Base-by-base conservation (phyloP, 306 rosid genomes). In the Citrullus amarus region DNA sequence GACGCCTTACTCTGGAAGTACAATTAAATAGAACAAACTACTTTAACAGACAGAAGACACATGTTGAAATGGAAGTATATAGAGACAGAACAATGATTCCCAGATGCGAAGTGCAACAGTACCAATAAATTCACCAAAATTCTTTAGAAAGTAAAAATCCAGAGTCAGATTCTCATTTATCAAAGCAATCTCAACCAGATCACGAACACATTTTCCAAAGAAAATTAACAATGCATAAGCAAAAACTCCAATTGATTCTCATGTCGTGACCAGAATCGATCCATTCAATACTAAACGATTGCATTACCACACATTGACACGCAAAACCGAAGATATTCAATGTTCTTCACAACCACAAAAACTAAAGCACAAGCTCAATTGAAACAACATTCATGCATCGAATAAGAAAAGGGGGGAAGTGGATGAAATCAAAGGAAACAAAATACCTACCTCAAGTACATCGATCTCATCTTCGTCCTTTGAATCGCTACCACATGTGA, bases 401-500 rank as follows among this genome's bases (percentile, higher is more conserved):
- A 15, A 50, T 46, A 30, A 30, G 13, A 13, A 71, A 71, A 11
- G 1, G 44, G 57, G 20, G 38, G 13, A 50, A 50, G 16, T 50
- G 17, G 54, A 13, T 50, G 54, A 50, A 50, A 50, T 50, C 20
- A 53, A 46, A 71, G 58, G 53, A 39, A 56, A 82, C 73, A 20
- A 63, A 66, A 65, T 16, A 36, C 71, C 7, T 78, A 88, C 82
- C 98, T 90, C 86, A 13, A 87, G 56, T 30, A 63, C 86, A 20
- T 83, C 86, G 83, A 79, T 72, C 63, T 86, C 96, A 41, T 90
- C 90, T n/a, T 67, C 84, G 30, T 88, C 90, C 36, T 86, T 84
- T 7, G 88, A 83, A 78, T 86, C 93, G 78, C 90, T 60, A 73
- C 93, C 91, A 83, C 98, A 93, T 4, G 93, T 60, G 77, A 93